phyloP scores from a whole-genome alignment of 176 grass and related monocot species.

The Cymbopogon citratus region DNA sequence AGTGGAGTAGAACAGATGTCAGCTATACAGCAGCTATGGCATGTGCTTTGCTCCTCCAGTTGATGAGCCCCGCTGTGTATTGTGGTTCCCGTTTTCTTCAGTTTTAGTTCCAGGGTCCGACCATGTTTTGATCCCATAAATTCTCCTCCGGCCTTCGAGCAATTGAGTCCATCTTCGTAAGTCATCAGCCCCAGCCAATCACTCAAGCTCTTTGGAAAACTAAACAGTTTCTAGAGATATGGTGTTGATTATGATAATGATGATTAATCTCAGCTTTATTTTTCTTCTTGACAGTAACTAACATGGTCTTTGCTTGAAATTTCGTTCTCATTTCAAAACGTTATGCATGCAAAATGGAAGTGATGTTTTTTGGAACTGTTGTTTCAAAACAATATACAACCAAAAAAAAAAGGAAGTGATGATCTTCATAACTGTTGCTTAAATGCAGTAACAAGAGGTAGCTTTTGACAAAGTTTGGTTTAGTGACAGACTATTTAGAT shows the following conservation, averaged over 20 bases:
- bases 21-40: neutral
- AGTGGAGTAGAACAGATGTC: neutral
- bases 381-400: too few species aligned
- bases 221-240: neutral
- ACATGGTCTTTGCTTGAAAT: neutral
- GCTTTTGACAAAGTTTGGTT: too few species aligned
- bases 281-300: neutral
- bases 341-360: neutral
- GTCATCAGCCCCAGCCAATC: neutral
- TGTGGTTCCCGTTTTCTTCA: neutral
- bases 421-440: too few species aligned
- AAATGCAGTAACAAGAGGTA: too few species aligned
- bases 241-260: neutral
- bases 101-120: neutral
- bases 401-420: too few species aligned
- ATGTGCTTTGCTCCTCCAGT: conserved; percentile 23
- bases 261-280: conserved; percentile 2
- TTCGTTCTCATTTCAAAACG: neutral
- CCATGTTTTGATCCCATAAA: conserved; percentile 29
- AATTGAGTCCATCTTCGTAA: neutral
- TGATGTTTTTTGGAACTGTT: neutral
- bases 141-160: neutral
- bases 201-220: neutral
- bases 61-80: conserved; percentile 8
- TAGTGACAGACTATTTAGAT: too few species aligned